Percentiles rank a stretch among this genome's conserved stretches.
Conservation (phyloP, 129 eudicot species). For the Flaveria bidentis region DNA sequence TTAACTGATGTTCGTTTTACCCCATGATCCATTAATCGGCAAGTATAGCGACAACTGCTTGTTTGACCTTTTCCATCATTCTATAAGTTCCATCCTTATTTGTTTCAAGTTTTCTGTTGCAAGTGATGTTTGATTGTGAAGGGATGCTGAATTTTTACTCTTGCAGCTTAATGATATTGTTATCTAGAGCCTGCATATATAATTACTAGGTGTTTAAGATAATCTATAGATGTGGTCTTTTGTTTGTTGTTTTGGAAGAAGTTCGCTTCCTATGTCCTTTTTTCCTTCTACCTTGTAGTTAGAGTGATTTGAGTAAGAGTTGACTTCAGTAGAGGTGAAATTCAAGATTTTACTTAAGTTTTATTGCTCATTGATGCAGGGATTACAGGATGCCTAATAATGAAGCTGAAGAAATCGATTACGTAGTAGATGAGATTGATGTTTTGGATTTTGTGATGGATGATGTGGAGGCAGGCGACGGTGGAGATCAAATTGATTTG, state of each 20-base stretch:
- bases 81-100: neutral
- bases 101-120: neutral
- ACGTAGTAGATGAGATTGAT: constrained; percentile 59
- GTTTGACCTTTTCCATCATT: constrained; percentile 12
- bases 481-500: constrained; percentile 44
- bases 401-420: constrained; percentile 45
- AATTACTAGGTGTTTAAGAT: neutral
- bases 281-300: neutral
- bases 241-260: neutral
- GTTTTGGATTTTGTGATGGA: constrained; percentile 53
- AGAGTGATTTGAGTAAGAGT: constrained; percentile 9
- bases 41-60: neutral
- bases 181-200: neutral
- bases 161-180: neutral
- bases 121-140: constrained; percentile 16
- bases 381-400: constrained; percentile 45
- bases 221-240: neutral
- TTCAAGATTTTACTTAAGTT: neutral
- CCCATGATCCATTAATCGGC: constrained; percentile 4
- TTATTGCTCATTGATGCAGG: constrained; percentile 23
- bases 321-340: neutral
- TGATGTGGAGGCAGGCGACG: constrained; percentile 42
- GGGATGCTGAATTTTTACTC: neutral
- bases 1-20: neutral
- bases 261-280: neutral